Evolutionary conservation across 2,329 filamentous ascomycete species (phyloP).

Genomic region (Cladophialophora chaetospira): DNA sequence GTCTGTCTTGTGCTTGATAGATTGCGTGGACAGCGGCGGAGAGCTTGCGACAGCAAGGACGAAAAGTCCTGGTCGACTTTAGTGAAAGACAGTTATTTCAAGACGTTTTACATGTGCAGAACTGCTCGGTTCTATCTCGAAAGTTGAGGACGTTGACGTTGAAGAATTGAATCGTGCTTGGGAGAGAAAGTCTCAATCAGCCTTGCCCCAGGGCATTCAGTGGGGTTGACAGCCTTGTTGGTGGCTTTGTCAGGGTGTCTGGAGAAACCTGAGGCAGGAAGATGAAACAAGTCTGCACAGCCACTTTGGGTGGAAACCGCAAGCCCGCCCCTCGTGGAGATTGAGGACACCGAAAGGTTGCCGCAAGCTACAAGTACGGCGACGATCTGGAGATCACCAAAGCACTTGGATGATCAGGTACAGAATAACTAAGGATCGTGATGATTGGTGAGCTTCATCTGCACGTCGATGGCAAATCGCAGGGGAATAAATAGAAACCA

Average conservation of each 20-base stretch:
- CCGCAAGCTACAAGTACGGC: too few species aligned
- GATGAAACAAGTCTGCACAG: conserved; percentile 10
- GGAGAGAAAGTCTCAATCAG: too few species aligned
- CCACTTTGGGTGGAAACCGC: conserved; percentile 6
- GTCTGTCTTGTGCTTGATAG: not conserved
- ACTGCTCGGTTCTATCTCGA: too few species aligned
- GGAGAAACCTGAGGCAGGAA: conserved; percentile 6
- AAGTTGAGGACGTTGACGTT: too few species aligned
- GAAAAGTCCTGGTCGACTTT: not conserved
- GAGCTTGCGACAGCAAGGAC: not conserved
- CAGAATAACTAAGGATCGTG: not conserved
- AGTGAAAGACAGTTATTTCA: not conserved
- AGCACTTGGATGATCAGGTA: not conserved
- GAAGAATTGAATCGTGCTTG: too few species aligned
- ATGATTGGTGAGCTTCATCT: not conserved
- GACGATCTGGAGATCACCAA: not conserved
- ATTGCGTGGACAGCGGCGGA: conserved; percentile 15
- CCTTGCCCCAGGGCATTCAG: not conserved
- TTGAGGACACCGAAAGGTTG: too few species aligned
- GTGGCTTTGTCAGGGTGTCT: conserved; percentile 3
- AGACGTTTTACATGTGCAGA: not conserved
- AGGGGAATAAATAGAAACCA: conserved; percentile 13
- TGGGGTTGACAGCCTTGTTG: not conserved
- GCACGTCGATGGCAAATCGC: conserved; percentile 9
- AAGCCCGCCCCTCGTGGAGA: not conserved